These are phyloP conservation scores for Xylaria sp. DNA, from an alignment of 2,329 filamentous ascomycete species.

Conservation along the genomic window DNA sequence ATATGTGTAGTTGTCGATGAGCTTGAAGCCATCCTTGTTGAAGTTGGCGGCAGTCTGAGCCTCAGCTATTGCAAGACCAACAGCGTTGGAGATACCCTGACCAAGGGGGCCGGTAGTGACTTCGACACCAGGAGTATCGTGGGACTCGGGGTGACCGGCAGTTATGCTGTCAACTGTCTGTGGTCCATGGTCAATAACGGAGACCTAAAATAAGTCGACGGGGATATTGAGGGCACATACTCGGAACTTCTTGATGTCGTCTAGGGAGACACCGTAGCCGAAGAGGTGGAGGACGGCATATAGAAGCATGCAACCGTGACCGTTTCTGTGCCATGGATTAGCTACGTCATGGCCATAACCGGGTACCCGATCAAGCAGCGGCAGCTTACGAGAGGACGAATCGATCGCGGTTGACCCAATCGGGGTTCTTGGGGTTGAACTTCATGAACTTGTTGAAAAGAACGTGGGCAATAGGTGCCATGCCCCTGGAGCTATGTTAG, in stretches of 20 bases:
- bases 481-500: conserved; percentile 61
- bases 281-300: conserved; percentile 98
- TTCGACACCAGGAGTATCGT: conserved; percentile 96
- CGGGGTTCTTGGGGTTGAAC: conserved; percentile 99
- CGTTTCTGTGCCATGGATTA: conserved; percentile 72
- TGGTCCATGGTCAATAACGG: conserved; percentile 31
- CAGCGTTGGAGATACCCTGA: conserved; percentile 96
- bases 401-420: conserved; percentile 96
- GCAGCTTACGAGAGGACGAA: conserved; percentile 96
- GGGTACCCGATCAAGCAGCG: background rate
- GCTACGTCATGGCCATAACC: background rate
- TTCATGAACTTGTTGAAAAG: conserved; percentile 99
- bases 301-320: conserved; percentile 99
- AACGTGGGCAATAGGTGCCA: conserved; percentile 96
- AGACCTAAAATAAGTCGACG: background rate
- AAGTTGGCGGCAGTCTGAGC: conserved; percentile 89
- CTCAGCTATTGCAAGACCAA: conserved; percentile 97
- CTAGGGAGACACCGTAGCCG: conserved; percentile 85
- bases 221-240: conserved; percentile 64
- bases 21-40: conserved; percentile 94
- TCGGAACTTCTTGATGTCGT: conserved; percentile 96
- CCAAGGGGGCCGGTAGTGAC: conserved; percentile 98
- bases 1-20: conserved; percentile 98
- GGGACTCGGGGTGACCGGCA: conserved; percentile 94
- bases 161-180: conserved; percentile 76